A percentile compares a stretch with the other conserved stretches of the same genome.
These are phyloP conservation scores for Leccinum pseudoinsigne DNA, from an alignment of 1,284 basidiomycete genomes.

Conservation along the genomic window DNA sequence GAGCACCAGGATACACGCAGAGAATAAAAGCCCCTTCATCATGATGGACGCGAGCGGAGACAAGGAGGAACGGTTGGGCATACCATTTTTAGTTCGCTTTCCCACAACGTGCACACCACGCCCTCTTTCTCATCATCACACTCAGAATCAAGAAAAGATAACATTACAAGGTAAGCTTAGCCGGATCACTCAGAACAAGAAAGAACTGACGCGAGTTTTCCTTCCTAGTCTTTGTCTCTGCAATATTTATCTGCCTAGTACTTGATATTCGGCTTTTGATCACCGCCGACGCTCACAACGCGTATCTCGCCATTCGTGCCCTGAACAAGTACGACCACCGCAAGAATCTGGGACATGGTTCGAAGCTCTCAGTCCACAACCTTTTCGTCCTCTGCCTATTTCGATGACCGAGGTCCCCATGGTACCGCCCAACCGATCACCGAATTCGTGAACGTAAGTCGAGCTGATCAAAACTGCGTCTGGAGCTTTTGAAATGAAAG, in stretches of 20 bases:
- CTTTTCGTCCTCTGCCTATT: constrained; percentile 70
- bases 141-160: neutral
- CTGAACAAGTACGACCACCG: neutral
- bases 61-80: too few relatives aligned
- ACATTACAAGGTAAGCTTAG: constrained; percentile 1
- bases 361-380: constrained; percentile 53
- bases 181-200: too few relatives aligned
- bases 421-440: constrained; percentile 72
- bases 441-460: constrained; percentile 67
- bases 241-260: neutral
- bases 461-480: constrained; percentile 28
- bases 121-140: neutral
- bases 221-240: neutral
- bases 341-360: constrained; percentile 32
- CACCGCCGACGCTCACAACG: neutral
- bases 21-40: constrained; percentile 17
- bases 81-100: neutral
- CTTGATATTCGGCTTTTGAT: neutral
- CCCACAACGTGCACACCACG: neutral
- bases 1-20: constrained; percentile 15
- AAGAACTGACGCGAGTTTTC: neutral
- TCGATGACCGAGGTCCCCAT: constrained; percentile 66
- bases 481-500: constrained; percentile 21
- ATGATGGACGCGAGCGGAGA: neutral
- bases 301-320: neutral